Evolutionary conservation across 2,329 filamentous ascomycete genomes (phyloP).

Genomic region (Fusarium anguioides): DNA sequence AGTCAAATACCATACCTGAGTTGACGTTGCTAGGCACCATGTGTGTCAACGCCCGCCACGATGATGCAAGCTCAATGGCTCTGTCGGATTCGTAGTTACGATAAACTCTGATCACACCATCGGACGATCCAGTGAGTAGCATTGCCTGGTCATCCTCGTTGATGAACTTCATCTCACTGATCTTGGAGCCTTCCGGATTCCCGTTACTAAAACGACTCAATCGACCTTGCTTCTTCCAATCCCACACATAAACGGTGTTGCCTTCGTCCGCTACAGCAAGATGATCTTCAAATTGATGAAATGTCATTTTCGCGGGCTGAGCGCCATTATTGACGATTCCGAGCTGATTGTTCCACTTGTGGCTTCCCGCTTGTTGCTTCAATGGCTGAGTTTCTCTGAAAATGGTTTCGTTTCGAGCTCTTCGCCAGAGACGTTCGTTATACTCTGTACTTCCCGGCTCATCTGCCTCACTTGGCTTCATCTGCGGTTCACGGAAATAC

Average conservation of each 20-base stretch:
- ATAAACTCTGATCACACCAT: constrained; percentile 94
- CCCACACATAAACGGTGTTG: constrained; percentile 92
- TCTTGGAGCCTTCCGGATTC: constrained; percentile 89
- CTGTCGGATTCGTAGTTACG: constrained; percentile 85
- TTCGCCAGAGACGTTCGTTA: constrained; percentile 92
- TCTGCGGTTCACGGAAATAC: constrained; percentile 98
- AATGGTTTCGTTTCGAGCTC: constrained; percentile 92
- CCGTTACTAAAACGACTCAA: constrained; percentile 92
- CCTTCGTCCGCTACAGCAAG: constrained; percentile 92
- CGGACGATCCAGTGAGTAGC: constrained; percentile 93
- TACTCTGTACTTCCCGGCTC: constrained; percentile 97
- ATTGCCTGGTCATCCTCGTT: constrained; percentile 98
- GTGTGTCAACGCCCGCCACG: constrained; percentile 92
- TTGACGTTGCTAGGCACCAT: constrained; percentile 94
- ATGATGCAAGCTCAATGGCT: constrained; percentile 84
- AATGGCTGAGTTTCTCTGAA: constrained; percentile 92
- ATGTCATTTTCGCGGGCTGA: constrained; percentile 92
- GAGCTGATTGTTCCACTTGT: constrained; percentile 86
- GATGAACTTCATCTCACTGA: constrained; percentile 96
- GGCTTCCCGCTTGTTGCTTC: constrained; percentile 86
- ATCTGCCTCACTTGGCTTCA: constrained; percentile 95
- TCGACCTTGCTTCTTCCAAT: constrained; percentile 83
- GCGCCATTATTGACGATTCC: constrained; percentile 89
- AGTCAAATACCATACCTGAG: constrained; percentile 96
- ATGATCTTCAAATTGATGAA: constrained; percentile 98